Percentiles rank a stretch among this genome's conserved stretches.
Evolutionary conservation across 2,329 filamentous ascomycete species (phyloP).

Genomic region (Nemania abortiva): DNA sequence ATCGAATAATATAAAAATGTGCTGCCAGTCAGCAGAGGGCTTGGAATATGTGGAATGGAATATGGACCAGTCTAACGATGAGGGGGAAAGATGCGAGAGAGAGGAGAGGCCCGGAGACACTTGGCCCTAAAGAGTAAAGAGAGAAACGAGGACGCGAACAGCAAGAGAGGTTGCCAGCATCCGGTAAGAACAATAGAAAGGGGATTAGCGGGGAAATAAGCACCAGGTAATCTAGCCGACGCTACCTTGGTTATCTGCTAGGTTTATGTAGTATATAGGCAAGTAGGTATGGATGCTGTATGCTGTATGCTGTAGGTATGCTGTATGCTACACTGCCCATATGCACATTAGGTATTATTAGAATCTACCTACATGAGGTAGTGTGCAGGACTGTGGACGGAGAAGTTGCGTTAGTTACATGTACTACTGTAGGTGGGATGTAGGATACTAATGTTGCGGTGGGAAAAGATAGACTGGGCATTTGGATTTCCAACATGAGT

Average conservation of each 20-base stretch:
- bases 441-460: not conserved
- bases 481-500: slow-evolving; percentile 15
- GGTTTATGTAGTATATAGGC: not conserved
- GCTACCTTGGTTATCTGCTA: slow-evolving; percentile 13
- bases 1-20: slow-evolving; percentile 33
- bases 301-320: not conserved
- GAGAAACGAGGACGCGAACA: slow-evolving; percentile 6
- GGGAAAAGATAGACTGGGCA: slow-evolving; percentile 1
- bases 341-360: slow-evolving; percentile 10
- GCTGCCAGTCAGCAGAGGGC: slow-evolving; percentile 45
- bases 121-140: slow-evolving; percentile 35
- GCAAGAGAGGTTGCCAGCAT: slow-evolving; percentile 6
- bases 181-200: slow-evolving; percentile 27
- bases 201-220: slow-evolving; percentile 37
- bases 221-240: slow-evolving; percentile 30
- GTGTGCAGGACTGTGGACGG: not conserved
- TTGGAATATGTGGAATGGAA: slow-evolving; percentile 37
- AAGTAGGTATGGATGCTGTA: not conserved
- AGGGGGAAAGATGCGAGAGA: slow-evolving; percentile 32
- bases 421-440: not conserved
- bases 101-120: slow-evolving; percentile 29
- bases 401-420: not conserved
- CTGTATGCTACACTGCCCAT: not conserved
- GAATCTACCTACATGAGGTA: slow-evolving; percentile 9
- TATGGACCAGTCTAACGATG: slow-evolving; percentile 34